A percentile compares a stretch with the other conserved stretches of the same genome.
phyloP scores from a whole-genome alignment of 805 yeast species.

The Myxozyma neotropica region DNA sequence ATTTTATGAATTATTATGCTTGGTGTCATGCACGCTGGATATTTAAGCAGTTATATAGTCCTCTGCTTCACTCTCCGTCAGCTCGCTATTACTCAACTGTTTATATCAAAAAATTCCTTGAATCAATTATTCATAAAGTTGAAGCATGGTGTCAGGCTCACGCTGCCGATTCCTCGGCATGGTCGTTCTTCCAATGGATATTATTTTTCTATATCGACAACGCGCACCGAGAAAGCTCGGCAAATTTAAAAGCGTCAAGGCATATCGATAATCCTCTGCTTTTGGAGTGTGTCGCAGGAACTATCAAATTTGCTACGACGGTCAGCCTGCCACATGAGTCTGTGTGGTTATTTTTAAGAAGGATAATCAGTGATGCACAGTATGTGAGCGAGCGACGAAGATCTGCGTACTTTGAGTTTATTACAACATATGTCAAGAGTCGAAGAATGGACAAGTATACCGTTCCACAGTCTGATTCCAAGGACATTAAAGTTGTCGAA shows the following conservation, averaged over 20 bases:
- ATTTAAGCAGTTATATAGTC: conserved; percentile 8
- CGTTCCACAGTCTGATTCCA: background rate
- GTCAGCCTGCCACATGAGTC: conserved; percentile 28
- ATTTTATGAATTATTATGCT: conserved; percentile 55
- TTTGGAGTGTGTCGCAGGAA: conserved; percentile 11
- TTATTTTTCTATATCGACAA: conserved; percentile 16
- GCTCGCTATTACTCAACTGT: conserved; percentile 11
- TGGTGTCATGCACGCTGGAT: conserved; percentile 47
- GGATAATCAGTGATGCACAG: conserved; percentile 14
- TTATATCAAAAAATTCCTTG: conserved; percentile 3
- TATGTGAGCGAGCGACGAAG: conserved; percentile 12
- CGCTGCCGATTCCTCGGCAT: conserved; percentile 34
- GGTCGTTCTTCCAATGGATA: conserved; percentile 33
- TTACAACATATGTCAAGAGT: conserved; percentile 17
- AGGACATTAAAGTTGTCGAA: background rate
- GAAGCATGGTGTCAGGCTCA: conserved; percentile 33
- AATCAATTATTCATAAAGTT: conserved; percentile 19
- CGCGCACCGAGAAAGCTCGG: background rate
- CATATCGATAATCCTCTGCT: conserved; percentile 16
- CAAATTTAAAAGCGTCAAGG: background rate
- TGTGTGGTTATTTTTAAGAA: conserved; percentile 24
- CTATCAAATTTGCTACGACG: conserved; percentile 26
- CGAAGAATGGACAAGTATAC: conserved; percentile 13
- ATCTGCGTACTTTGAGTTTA: conserved; percentile 4
- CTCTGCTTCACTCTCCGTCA: conserved; percentile 7